Evolutionary conservation across 495 filamentous ascomycete species (phyloP).

Genomic region (Antarctomyces pellizariae): DNA sequence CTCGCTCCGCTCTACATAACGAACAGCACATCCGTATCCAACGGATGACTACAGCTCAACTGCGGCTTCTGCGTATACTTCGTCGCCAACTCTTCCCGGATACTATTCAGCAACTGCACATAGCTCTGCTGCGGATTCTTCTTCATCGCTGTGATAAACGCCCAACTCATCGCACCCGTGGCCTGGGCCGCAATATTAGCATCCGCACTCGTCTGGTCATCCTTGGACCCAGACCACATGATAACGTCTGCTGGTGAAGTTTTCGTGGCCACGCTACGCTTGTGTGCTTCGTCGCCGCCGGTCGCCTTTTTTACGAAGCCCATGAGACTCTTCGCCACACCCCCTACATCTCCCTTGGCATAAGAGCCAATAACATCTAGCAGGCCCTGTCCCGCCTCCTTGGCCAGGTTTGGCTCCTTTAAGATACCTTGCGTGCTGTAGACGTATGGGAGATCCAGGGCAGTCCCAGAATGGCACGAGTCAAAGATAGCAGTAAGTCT

Average conservation of each 20-base stretch:
- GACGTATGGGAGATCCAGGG: slow-evolving; percentile 87
- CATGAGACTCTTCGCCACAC: slow-evolving; percentile 58
- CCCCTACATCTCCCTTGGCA: slow-evolving; percentile 67
- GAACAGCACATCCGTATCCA: slow-evolving; percentile 36
- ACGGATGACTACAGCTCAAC: slow-evolving; percentile 83
- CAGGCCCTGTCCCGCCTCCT: slow-evolving; percentile 87
- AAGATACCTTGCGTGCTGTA: slow-evolving; percentile 88
- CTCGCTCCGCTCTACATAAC: slow-evolving; percentile 5
- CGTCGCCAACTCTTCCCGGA: slow-evolving; percentile 68
- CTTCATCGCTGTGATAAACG: slow-evolving; percentile 80
- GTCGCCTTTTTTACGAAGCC: slow-evolving; percentile 88
- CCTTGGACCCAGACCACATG: slow-evolving; percentile 95
- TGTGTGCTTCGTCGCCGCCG: slow-evolving; percentile 56
- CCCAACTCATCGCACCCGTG: slow-evolving; percentile 95
- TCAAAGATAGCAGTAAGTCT: slow-evolving; percentile 95
- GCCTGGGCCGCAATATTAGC: slow-evolving; percentile 54
- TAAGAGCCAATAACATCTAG: slow-evolving; percentile 78
- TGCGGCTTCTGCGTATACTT: slow-evolving; percentile 95
- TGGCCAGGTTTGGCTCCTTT: slow-evolving; percentile 95
- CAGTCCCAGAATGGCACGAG: slow-evolving; percentile 95
- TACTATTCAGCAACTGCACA: slow-evolving; percentile 82
- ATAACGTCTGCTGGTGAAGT: slow-evolving; percentile 89
- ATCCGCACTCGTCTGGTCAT: slow-evolving; percentile 68
- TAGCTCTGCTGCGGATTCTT: slow-evolving; percentile 98
- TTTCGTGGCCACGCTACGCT: slow-evolving; percentile 65